phyloP scores from a whole-genome alignment of 768 basidiomycete species.

The Hortiboletus flavorubellus region DNA sequence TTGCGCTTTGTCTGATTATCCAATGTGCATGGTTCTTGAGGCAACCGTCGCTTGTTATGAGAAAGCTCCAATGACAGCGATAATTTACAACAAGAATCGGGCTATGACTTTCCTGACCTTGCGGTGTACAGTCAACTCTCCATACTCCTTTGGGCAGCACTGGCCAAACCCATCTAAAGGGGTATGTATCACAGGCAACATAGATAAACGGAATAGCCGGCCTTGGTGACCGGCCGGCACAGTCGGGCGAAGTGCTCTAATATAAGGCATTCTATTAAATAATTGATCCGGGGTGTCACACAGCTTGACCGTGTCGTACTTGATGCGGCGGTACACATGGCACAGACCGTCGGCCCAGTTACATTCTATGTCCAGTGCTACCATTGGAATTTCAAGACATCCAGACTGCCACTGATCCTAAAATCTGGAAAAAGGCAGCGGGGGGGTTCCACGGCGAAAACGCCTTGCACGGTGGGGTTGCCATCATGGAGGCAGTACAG shows the following conservation, averaged over 20 bases:
- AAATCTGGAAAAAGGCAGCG: no score
- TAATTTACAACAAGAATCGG: background rate
- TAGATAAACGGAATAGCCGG: no score
- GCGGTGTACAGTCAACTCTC: no score
- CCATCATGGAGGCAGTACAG: constrained; percentile 9
- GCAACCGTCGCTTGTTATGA: background rate
- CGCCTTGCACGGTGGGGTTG: background rate
- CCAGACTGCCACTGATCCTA: no score
- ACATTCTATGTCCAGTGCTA: background rate
- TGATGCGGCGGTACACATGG: background rate
- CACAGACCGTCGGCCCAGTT: background rate
- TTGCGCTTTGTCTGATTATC: background rate
- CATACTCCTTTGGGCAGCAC: no score
- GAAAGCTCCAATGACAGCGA: background rate
- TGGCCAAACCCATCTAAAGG: no score
- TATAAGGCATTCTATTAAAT: no score
- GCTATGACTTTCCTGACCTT: no score
- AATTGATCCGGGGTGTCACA: background rate
- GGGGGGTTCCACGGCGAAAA: no score
- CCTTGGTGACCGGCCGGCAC: no score
- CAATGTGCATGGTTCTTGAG: background rate
- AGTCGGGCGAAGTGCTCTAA: background rate
- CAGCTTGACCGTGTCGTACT: background rate
- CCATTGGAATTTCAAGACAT: background rate
- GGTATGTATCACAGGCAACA: no score